Base-by-base conservation (phyloP, 1,139 yeast genomes). In the Lodderomyces elongisporus region DNA sequence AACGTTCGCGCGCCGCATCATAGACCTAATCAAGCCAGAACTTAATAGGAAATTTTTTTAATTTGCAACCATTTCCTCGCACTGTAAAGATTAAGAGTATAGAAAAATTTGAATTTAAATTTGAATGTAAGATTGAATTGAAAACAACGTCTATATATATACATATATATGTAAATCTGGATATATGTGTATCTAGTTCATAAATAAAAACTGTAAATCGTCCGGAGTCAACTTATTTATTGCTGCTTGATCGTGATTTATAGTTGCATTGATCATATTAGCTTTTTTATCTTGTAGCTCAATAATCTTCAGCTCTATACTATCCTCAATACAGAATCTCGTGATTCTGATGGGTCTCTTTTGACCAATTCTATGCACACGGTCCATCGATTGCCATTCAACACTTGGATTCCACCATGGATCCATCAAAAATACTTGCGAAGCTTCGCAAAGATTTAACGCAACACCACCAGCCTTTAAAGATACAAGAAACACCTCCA, bases 361-460 rank as follows among this genome's bases (percentile, higher is more conserved):
- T 55, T 91, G 99, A 4, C 97, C 97, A 43, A 91, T 91, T 62
- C 98, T 78, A 60, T 91, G 98, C 15, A 91, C 96, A 60, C 99
- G 78, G 58, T 93, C 99, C 63, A 95, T 95, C 31, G 95, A 84
- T 56, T 91, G 98, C 89, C 96, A 91, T 58, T 91, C 97, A 4
- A 88, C 94, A 48, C 95, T 83, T 1, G 97, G 97, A 52, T 91
- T 91, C 97, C 97, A 91, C 97, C 98, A 91, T 17, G 97, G 97
- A 50, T 91, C 98, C 68, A 91, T 70, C 32, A 91, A 70, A 47
- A 91, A 91, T 26, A 91, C 97, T 47, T 89, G 96, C 1, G 95
- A 87, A 0, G 98, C 98, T 53, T 93, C 98, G 50, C 96, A 89
- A 46, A 91, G 68, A 54, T 91, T 91, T 45, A 91, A 70, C 0